Evolutionary conservation across 148 eudicot species (phyloP).

Genomic region (Diospyros lotus): DNA sequence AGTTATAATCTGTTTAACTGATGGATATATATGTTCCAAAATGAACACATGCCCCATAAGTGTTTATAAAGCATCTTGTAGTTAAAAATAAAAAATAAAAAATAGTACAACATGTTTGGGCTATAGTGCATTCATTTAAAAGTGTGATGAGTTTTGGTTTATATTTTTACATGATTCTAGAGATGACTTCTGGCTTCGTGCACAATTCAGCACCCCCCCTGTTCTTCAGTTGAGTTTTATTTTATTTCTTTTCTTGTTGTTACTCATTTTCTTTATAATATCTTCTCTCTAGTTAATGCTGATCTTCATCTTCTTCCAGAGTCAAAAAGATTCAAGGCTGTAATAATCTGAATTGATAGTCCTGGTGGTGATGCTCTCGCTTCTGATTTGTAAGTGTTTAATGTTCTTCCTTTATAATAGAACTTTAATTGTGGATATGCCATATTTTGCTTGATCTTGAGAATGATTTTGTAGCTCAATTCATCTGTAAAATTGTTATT

Average conservation of each 20-base stretch:
- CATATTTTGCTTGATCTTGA: neutral
- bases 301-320: constrained; percentile 40
- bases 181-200: neutral
- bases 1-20: too few relatives aligned
- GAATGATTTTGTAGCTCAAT: neutral
- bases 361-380: constrained; percentile 98
- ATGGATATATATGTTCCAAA: too few relatives aligned
- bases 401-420: neutral
- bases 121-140: neutral
- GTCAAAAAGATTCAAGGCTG: constrained; percentile 79
- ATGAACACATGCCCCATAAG: too few relatives aligned
- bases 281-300: neutral
- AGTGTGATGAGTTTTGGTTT: neutral
- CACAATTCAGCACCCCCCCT: neutral
- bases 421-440: neutral
- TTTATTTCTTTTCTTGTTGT: neutral
- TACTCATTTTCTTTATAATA: neutral
- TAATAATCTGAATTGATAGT: constrained; percentile 27
- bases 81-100: too few relatives aligned
- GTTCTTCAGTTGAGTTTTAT: neutral
- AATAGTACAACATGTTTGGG: too few relatives aligned
- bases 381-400: constrained; percentile 82
- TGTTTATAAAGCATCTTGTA: too few relatives aligned
- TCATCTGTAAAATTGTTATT: neutral
- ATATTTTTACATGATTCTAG: neutral